phyloP scores from a whole-genome alignment of 768 basidiomycete genomes.

The Boletellus emodensis region DNA sequence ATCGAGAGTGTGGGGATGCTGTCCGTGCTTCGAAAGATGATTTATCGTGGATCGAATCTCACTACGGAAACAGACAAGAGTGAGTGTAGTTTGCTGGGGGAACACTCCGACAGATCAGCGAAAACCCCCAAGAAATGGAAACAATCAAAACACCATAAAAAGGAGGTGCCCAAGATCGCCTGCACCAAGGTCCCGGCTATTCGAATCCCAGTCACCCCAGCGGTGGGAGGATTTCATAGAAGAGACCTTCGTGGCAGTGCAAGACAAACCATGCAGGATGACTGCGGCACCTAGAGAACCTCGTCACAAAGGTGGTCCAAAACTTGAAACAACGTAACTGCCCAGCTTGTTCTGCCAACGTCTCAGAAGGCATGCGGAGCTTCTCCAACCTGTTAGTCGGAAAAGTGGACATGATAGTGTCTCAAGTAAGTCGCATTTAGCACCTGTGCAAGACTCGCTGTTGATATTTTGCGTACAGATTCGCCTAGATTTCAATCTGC shows the following conservation, averaged over 20 bases:
- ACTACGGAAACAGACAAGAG: slow-evolving; percentile 6
- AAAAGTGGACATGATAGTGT: slow-evolving; percentile 11
- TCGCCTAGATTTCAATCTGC: background rate
- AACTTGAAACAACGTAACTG: background rate
- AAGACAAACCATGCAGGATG: slow-evolving; percentile 18
- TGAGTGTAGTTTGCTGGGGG: slow-evolving; percentile 7
- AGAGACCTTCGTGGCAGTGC: slow-evolving; percentile 3
- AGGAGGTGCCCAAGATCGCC: background rate
- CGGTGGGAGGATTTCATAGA: slow-evolving; percentile 26
- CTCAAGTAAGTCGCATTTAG: slow-evolving; percentile 6
- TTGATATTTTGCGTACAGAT: slow-evolving; percentile 3
- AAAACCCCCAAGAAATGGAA: too few relatives aligned
- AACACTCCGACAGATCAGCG: background rate
- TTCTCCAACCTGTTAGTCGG: slow-evolving; percentile 9
- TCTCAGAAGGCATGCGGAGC: slow-evolving; percentile 13
- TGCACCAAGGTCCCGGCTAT: background rate
- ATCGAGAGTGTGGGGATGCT: slow-evolving; percentile 11
- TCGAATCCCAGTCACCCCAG: background rate
- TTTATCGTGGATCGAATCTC: slow-evolving; percentile 12
- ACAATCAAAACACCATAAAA: too few relatives aligned
- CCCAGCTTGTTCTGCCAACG: background rate
- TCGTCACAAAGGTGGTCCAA: background rate
- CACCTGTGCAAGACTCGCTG: too few relatives aligned
- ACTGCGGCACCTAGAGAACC: background rate
- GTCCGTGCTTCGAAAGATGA: slow-evolving; percentile 1